Evolutionary conservation across 306 rosid genomes (phyloP).

Genomic region (Crotalaria pallida): DNA sequence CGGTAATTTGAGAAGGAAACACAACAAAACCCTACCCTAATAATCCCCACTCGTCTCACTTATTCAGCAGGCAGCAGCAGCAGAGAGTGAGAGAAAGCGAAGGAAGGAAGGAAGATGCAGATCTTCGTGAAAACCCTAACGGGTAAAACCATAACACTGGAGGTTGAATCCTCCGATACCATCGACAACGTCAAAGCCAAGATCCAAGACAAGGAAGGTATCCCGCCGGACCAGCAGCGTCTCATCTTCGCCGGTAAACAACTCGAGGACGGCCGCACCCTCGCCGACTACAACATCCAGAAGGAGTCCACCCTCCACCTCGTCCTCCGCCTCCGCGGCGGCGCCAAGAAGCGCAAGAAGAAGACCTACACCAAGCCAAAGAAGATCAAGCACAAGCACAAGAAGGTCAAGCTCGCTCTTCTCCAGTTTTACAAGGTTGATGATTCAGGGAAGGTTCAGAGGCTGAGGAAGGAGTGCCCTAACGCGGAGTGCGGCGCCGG

Average conservation of each 20-base stretch:
- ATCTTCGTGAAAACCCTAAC: constrained; percentile 28
- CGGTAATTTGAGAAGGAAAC: no score
- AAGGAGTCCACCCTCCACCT: constrained; percentile 32
- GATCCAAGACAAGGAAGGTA: constrained; percentile 16
- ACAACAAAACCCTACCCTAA: no score
- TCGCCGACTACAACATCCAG: constrained; percentile 36
- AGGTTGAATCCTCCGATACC: constrained; percentile 25
- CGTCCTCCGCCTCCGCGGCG: constrained; percentile 33
- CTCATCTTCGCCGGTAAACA: constrained; percentile 33
- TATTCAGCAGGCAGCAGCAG: no score
- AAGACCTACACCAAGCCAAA: constrained; percentile 38
- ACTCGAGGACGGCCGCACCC: constrained; percentile 31
- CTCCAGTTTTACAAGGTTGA: constrained; percentile 33
- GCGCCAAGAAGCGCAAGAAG: constrained; percentile 40
- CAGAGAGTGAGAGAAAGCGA: no score
- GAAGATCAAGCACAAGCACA: constrained; percentile 40
- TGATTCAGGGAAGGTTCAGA: constrained; percentile 34
- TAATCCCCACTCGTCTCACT: no score
- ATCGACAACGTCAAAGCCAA: constrained; percentile 13
- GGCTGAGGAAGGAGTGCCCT: constrained; percentile 36
- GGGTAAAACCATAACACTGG: constrained; percentile 28
- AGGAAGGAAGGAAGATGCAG: constrained; percentile 27
- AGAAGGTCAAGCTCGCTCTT: constrained; percentile 27
- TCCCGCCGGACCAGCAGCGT: constrained; percentile 21
- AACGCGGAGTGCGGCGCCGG: constrained; percentile 34